phyloP scores from a whole-genome alignment of 176 grass and related monocot species.

The Alopecurus myosuroides region DNA sequence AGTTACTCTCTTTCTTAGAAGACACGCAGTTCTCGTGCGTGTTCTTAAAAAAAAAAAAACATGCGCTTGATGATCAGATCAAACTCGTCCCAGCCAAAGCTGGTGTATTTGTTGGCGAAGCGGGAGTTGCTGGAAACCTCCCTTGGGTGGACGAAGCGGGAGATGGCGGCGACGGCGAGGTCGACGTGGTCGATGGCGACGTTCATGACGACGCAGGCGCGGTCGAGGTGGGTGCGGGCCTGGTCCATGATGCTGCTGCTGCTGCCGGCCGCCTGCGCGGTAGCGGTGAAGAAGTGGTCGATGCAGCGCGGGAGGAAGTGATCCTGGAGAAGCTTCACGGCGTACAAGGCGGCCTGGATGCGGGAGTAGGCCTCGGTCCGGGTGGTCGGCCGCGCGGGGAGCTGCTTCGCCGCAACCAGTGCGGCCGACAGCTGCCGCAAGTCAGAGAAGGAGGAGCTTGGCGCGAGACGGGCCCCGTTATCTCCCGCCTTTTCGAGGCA shows the following conservation, averaged over 20 bases:
- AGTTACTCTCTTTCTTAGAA: too few relatives aligned
- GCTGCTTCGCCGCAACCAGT: neutral
- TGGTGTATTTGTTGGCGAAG: neutral
- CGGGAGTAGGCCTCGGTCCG: neutral
- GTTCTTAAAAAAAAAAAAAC: too few relatives aligned
- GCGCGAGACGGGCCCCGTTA: neutral
- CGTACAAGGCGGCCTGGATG: neutral
- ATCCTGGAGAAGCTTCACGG: neutral
- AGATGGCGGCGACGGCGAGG: neutral
- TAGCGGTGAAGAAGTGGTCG: neutral
- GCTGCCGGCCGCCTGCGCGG: neutral
- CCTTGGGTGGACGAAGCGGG: neutral
- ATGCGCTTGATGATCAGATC: neutral
- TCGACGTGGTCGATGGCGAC: neutral
- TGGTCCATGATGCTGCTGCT: neutral
- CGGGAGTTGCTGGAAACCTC: neutral
- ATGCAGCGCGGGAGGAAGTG: neutral
- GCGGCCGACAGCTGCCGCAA: neutral
- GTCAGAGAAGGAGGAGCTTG: neutral
- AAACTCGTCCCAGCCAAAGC: neutral
- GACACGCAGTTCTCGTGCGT: too few relatives aligned
- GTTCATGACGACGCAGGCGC: neutral
- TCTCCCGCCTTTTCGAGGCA: neutral
- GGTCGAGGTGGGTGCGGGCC: neutral
- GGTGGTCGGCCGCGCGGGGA: neutral